Evolutionary conservation across 345 rosid genomes (phyloP), one percentile per base, ranked within the genome.

Genomic region (Arabidopsis thaliana): DNA sequence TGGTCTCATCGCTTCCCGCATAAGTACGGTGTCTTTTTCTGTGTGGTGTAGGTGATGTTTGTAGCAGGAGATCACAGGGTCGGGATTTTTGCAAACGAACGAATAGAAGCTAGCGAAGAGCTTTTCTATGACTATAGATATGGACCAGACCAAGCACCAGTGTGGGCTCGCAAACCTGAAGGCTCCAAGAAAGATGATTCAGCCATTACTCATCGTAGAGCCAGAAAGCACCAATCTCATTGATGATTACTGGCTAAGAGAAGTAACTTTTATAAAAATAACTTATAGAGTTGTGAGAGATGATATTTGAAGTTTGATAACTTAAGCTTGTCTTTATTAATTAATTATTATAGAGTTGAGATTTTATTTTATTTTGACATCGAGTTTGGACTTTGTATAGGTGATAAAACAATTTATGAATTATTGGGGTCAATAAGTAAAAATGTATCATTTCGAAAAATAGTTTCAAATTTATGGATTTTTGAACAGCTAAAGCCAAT

Each of bases 1-100:
- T 37, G 14, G 25, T 33, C 24, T 51, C 9, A 14, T 68, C 59
- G 20, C 10, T 41, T 12, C 6, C 6, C 6, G 22, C 50, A 44
- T 8, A 4, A 38, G 8, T 37, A n/a, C 1, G 4, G 8, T 14
- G 65, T 65, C 30, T 36, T 53, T 32, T 48, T 55, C 45, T 71
- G 56, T 77, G 50, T 51, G 20, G 20, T 80, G 67, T 76, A 92
- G 99, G 97, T 95, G 77, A 90, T 95, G 93, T 87, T 95, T 83
- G 99, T 95, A 78, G 97, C 96, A 3, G 99, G 99, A 83, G 98
- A 95, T 78, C 99, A 95, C 69, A 85, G 97, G 63, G 99, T 92
- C 0, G 99, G 99, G 13, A 95, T 95, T 22, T 92, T 95, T 49
- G 98, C 98, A 59, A 95, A 90, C 79, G 99, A 95, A 72, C 87